phyloP scores from a whole-genome alignment of 2,329 filamentous ascomycete species.

The Alternaria panax region DNA sequence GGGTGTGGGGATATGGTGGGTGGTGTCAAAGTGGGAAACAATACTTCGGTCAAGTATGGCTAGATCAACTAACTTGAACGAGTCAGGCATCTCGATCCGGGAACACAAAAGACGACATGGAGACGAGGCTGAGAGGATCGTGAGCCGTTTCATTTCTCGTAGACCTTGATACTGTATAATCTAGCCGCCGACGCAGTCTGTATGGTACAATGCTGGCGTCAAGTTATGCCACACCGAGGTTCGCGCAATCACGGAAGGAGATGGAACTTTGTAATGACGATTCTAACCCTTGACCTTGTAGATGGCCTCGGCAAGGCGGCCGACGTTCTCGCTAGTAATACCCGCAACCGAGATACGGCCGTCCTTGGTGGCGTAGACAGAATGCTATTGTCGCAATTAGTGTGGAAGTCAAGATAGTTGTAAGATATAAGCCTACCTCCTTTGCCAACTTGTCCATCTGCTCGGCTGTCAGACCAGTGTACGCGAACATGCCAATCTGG shows the following conservation, averaged over 20 bases:
- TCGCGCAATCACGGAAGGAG: slow-evolving; percentile 16
- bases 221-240: slow-evolving; percentile 13
- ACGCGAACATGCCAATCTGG: slow-evolving; percentile 98
- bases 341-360: slow-evolving; percentile 86
- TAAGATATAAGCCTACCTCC: slow-evolving; percentile 63
- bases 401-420: background rate
- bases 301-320: slow-evolving; percentile 81
- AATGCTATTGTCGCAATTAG: slow-evolving; percentile 65
- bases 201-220: slow-evolving; percentile 23
- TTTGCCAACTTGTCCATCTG: slow-evolving; percentile 92
- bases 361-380: slow-evolving; percentile 95
- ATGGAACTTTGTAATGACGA: slow-evolving; percentile 7
- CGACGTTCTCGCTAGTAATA: slow-evolving; percentile 81
- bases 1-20: slow-evolving; percentile 15
- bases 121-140: slow-evolving; percentile 1
- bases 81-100: slow-evolving; percentile 1
- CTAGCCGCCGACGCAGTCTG: slow-evolving; percentile 18
- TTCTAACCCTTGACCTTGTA: slow-evolving; percentile 76
- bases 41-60: slow-evolving; percentile 7
- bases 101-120: background rate
- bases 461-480: slow-evolving; percentile 88
- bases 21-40: slow-evolving; percentile 2
- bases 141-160: slow-evolving; percentile 17
- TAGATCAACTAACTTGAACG: background rate
- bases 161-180: slow-evolving; percentile 17